Conservation (phyloP, 768 basidiomycete species). For the Tulasnella sp. region DNA sequence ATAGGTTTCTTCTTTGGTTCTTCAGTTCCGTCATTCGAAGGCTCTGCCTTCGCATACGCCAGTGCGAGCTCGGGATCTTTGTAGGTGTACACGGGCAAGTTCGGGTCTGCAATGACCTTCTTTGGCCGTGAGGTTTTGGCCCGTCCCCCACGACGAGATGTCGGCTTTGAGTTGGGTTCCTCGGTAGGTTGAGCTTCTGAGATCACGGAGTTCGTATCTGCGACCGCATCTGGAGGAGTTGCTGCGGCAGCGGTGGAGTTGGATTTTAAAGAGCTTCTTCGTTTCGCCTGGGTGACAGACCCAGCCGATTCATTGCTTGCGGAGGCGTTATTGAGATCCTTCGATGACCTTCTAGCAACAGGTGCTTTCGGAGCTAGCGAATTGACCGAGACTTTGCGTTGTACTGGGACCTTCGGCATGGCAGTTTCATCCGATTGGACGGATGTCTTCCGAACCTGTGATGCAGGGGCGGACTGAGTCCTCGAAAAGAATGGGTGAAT, state of each 20-base stretch:
- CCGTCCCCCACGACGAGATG: background rate
- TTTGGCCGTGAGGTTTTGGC: background rate
- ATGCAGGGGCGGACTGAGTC: background rate
- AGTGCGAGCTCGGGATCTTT: conserved; percentile 14
- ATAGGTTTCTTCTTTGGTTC: background rate
- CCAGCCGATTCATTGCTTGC: background rate
- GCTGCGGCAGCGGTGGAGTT: background rate
- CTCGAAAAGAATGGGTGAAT: background rate
- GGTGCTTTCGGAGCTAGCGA: background rate
- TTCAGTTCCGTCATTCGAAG: background rate
- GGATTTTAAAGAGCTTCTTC: background rate
- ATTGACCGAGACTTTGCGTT: background rate
- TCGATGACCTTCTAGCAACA: background rate
- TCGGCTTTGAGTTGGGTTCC: background rate
- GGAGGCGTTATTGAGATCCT: background rate
- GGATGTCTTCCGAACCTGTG: background rate
- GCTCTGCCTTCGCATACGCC: background rate
- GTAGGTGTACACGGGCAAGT: conserved; percentile 3
- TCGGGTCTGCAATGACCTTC: background rate
- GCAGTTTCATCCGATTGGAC: background rate
- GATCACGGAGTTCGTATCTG: background rate
- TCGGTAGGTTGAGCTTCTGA: background rate
- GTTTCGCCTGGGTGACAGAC: background rate
- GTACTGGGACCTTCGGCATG: background rate
- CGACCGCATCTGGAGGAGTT: background rate